These are phyloP conservation scores for Cercospora sp. DNA, from an alignment of 2,329 filamentous ascomycete species.

Conservation along the genomic window DNA sequence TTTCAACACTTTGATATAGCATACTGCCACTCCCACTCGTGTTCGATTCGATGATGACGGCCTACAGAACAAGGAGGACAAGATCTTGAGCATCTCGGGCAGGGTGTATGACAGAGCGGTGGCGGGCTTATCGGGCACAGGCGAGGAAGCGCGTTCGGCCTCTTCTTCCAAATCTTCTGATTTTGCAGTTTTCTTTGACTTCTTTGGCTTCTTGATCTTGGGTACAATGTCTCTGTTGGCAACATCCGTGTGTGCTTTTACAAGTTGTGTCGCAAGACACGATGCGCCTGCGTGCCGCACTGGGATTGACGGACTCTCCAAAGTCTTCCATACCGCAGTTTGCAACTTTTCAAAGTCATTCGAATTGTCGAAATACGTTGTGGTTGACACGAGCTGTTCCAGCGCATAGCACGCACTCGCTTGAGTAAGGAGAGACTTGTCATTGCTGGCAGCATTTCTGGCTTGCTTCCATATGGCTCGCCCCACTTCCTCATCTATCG, in stretches of 20 bases:
- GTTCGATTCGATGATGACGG: slow-evolving; percentile 75
- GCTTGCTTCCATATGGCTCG: slow-evolving; percentile 93
- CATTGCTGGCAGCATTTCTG: slow-evolving; percentile 70
- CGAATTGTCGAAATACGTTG: slow-evolving; percentile 80
- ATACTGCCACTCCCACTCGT: slow-evolving; percentile 80
- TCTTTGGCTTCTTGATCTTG: slow-evolving; percentile 69
- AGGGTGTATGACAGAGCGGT: slow-evolving; percentile 72
- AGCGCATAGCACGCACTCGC: slow-evolving; percentile 77
- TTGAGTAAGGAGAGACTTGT: slow-evolving; percentile 82
- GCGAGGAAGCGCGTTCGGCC: slow-evolving; percentile 68
- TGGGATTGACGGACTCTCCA: slow-evolving; percentile 72
- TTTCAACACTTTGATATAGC: slow-evolving; percentile 79
- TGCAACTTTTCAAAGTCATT: slow-evolving; percentile 89
- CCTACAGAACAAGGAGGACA: slow-evolving; percentile 79
- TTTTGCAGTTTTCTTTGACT: slow-evolving; percentile 66
- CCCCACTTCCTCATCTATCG: slow-evolving; percentile 80
- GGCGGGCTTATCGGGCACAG: slow-evolving; percentile 71
- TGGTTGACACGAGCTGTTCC: slow-evolving; percentile 69
- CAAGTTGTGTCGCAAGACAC: slow-evolving; percentile 77
- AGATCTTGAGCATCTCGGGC: slow-evolving; percentile 71
- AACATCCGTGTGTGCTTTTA: slow-evolving; percentile 73
- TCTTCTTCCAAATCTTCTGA: slow-evolving; percentile 66
- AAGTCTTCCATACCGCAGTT: slow-evolving; percentile 76
- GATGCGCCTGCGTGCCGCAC: slow-evolving; percentile 85
- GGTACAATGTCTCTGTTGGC: slow-evolving; percentile 54